These are phyloP conservation scores for Epicoccum sorghinum DNA, from an alignment of 2,329 filamentous ascomycete genomes.

Conservation along the genomic window DNA sequence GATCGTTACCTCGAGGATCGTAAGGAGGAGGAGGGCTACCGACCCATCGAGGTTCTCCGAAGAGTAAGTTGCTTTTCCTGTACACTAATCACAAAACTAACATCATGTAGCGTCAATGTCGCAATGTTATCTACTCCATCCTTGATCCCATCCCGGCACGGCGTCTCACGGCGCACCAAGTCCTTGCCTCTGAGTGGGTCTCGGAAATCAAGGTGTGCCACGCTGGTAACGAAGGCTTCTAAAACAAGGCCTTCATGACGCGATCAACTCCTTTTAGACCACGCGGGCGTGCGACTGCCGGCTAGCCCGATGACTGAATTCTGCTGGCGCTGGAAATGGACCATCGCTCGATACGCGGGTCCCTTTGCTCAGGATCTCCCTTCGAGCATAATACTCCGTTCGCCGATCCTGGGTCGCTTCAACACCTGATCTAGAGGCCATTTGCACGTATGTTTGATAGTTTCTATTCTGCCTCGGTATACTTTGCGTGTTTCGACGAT, in stretches of 20 bases:
- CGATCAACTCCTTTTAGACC: conserved; percentile 20
- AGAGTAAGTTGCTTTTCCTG: conserved; percentile 67
- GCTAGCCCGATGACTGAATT: not conserved
- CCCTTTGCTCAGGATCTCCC: conserved; percentile 15
- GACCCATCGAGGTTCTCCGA: conserved; percentile 92
- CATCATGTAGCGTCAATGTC: conserved; percentile 78
- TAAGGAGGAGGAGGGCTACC: conserved; percentile 93
- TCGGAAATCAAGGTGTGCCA: conserved; percentile 97
- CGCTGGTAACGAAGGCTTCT: conserved; percentile 94
- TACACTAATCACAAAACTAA: conserved; percentile 22
- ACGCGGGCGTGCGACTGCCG: conserved; percentile 19
- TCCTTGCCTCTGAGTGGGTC: conserved; percentile 98
- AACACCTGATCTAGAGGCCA: conserved; percentile 28
- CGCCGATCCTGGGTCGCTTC: conserved; percentile 16
- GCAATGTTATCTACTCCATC: conserved; percentile 98
- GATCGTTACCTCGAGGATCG: conserved; percentile 91
- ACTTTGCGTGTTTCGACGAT: conserved; percentile 37
- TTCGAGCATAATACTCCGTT: conserved; percentile 9
- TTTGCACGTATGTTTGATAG: conserved; percentile 25
- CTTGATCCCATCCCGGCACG: conserved; percentile 91
- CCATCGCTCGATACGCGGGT: conserved; percentile 13
- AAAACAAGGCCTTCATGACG: conserved; percentile 37
- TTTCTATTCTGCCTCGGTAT: conserved; percentile 28
- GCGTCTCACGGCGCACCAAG: conserved; percentile 93
- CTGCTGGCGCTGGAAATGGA: conserved; percentile 17